These are phyloP conservation scores for Linanthus parryae DNA, from an alignment of 148 eudicot genomes.

Conservation along the genomic window DNA sequence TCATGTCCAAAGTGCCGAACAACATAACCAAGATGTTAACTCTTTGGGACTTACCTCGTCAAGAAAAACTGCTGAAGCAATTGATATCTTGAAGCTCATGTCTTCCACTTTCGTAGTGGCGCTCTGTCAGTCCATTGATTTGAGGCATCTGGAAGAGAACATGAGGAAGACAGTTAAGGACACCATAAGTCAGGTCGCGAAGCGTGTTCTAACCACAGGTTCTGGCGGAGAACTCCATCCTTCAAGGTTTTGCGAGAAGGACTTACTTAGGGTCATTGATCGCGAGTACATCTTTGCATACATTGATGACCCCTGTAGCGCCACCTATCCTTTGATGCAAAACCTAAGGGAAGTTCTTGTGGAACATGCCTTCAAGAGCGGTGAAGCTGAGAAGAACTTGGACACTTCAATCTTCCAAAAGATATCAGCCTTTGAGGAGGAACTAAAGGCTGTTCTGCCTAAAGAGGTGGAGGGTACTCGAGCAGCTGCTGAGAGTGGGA, in stretches of 20 bases:
- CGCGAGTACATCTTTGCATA: constrained; percentile 66
- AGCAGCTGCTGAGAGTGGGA: constrained; percentile 41
- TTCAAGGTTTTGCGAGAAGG: constrained; percentile 79
- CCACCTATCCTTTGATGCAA: constrained; percentile 57
- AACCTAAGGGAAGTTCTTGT: constrained; percentile 71
- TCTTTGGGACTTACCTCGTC: constrained; percentile 79
- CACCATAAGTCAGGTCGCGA: constrained; percentile 60
- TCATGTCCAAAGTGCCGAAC: constrained; percentile 92
- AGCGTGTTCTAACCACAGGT: constrained; percentile 46
- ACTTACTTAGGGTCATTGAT: constrained; percentile 59
- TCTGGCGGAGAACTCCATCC: constrained; percentile 74
- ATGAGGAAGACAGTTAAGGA: constrained; percentile 47
- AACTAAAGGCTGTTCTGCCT: constrained; percentile 43
- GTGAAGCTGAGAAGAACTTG: constrained; percentile 46
- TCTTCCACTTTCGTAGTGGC: constrained; percentile 61
- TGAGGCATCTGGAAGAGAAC: constrained; percentile 79
- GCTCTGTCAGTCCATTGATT: constrained; percentile 70
- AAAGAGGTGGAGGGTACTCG: constrained; percentile 65
- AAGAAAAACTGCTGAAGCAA: constrained; percentile 68
- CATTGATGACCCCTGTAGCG: constrained; percentile 67
- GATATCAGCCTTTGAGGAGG: constrained; percentile 63
- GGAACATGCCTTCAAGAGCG: constrained; percentile 51
- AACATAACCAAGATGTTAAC: constrained; percentile 93
- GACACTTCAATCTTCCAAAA: constrained; percentile 70
- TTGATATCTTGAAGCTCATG: constrained; percentile 83